These are phyloP conservation scores for Zanthoxylum bungeanum DNA, from an alignment of 345 rosid species.

Conservation along the genomic window DNA sequence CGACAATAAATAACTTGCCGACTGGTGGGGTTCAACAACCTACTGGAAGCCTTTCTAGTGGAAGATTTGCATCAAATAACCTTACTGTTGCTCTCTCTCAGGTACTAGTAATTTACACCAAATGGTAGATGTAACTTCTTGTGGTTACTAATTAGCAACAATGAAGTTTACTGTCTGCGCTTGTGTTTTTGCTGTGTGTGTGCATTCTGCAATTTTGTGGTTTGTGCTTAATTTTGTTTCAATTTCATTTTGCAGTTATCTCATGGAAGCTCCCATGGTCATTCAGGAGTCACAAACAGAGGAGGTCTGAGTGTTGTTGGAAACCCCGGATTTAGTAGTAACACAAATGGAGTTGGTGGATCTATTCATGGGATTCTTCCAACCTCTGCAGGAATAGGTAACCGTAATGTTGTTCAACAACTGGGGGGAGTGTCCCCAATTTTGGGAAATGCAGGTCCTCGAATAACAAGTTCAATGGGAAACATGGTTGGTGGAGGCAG, in stretches of 20 bases:
- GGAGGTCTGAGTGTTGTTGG: conserved; percentile 86
- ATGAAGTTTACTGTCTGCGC: neutral
- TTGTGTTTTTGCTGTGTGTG: neutral
- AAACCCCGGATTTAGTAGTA: conserved; percentile 81
- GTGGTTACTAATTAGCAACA: neutral
- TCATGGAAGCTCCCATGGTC: conserved; percentile 86
- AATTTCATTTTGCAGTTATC: conserved; percentile 63
- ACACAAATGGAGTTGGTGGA: conserved; percentile 85
- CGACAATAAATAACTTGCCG: conserved; percentile 69
- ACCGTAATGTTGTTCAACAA: conserved; percentile 75
- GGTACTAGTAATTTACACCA: conserved; percentile 39
- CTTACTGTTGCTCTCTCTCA: conserved; percentile 89
- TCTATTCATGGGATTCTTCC: conserved; percentile 96
- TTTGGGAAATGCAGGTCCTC: conserved; percentile 85
- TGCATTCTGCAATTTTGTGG: neutral
- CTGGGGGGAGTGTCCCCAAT: conserved; percentile 89
- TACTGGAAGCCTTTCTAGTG: conserved; percentile 80
- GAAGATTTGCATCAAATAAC: conserved; percentile 82
- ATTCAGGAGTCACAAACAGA: conserved; percentile 86
- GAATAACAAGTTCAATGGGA: conserved; percentile 84
- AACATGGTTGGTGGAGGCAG: conserved; percentile 92
- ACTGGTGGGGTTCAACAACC: conserved; percentile 90
- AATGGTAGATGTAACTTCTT: conserved; percentile 8
- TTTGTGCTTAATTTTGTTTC: conserved; percentile 9
- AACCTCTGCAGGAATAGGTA: conserved; percentile 76